phyloP scores from a whole-genome alignment of 2,329 filamentous ascomycete species.

The Calonectria hawksworthii region DNA sequence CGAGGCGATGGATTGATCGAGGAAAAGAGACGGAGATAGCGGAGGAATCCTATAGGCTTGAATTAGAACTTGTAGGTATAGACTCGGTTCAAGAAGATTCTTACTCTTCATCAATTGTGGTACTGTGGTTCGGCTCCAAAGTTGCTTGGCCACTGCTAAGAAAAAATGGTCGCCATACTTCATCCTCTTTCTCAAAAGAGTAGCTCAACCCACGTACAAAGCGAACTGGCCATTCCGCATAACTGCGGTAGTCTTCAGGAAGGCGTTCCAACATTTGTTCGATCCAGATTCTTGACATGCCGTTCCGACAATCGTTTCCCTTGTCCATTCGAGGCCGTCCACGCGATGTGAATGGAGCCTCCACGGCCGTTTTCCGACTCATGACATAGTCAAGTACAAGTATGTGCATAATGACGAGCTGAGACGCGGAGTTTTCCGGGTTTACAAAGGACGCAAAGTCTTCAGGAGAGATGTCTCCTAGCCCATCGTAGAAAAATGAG shows the following conservation, averaged over 20 bases:
- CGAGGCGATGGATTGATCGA: background rate
- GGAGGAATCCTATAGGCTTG: background rate
- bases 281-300: constrained; percentile 55
- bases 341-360: constrained; percentile 3
- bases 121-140: background rate
- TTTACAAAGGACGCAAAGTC: constrained; percentile 52
- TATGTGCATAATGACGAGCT: constrained; percentile 55
- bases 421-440: constrained; percentile 47
- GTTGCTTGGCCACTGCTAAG: constrained; percentile 33
- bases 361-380: constrained; percentile 37
- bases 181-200: constrained; percentile 39
- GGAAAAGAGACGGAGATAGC: background rate
- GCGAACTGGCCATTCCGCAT: constrained; percentile 51
- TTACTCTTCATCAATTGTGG: constrained; percentile 15
- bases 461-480: constrained; percentile 45
- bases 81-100: background rate
- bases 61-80: background rate
- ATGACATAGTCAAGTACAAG: constrained; percentile 51
- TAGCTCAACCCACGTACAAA: constrained; percentile 41
- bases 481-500: constrained; percentile 46
- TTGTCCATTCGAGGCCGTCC: constrained; percentile 4
- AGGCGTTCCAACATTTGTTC: constrained; percentile 51
- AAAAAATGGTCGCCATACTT: constrained; percentile 42
- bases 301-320: constrained; percentile 40
- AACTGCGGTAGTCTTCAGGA: constrained; percentile 47